phyloP scores from a whole-genome alignment of 148 eudicot species.

The Limonium bicolor region DNA sequence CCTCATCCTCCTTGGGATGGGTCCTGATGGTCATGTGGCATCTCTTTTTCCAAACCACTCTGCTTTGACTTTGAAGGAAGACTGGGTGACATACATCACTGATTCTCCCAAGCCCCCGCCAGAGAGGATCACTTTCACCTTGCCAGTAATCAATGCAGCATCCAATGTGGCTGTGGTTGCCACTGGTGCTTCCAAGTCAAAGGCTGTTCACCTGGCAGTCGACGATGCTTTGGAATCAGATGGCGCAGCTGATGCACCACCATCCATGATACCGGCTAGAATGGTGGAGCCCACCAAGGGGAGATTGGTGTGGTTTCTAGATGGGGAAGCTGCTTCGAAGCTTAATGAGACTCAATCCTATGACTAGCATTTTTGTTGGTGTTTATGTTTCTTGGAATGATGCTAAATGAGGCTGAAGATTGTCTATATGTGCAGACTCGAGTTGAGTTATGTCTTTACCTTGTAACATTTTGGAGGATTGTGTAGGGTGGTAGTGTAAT shows the following conservation, averaged over 20 bases:
- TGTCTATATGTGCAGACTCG: too few relatives aligned
- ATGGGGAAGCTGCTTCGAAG: slow-evolving; percentile 41
- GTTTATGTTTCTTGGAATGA: too few relatives aligned
- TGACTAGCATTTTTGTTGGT: too few relatives aligned
- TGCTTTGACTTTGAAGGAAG: slow-evolving; percentile 28
- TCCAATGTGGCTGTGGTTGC: slow-evolving; percentile 69
- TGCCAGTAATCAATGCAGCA: slow-evolving; percentile 77
- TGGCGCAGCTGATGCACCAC: slow-evolving; percentile 18
- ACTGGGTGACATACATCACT: slow-evolving; percentile 67
- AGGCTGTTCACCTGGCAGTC: slow-evolving; percentile 54
- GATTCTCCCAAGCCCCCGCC: slow-evolving; percentile 84
- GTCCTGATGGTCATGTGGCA: slow-evolving; percentile 84
- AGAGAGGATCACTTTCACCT: slow-evolving; percentile 76
- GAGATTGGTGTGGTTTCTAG: slow-evolving; percentile 56
- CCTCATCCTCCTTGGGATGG: slow-evolving; percentile 73
- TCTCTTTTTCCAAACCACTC: slow-evolving; percentile 67
- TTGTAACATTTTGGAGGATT: too few relatives aligned
- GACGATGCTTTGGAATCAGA: slow-evolving; percentile 9
- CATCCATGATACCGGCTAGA: slow-evolving; percentile 38
- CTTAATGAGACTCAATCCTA: slow-evolving; percentile 19
- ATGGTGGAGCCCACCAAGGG: slow-evolving; percentile 49
- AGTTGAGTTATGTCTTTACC: too few relatives aligned
- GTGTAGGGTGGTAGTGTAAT: too few relatives aligned
- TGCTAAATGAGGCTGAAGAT: too few relatives aligned
- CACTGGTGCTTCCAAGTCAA: slow-evolving; percentile 52